phyloP scores from a whole-genome alignment of 768 basidiomycete genomes.

The Phlebiopsis gigantea region DNA sequence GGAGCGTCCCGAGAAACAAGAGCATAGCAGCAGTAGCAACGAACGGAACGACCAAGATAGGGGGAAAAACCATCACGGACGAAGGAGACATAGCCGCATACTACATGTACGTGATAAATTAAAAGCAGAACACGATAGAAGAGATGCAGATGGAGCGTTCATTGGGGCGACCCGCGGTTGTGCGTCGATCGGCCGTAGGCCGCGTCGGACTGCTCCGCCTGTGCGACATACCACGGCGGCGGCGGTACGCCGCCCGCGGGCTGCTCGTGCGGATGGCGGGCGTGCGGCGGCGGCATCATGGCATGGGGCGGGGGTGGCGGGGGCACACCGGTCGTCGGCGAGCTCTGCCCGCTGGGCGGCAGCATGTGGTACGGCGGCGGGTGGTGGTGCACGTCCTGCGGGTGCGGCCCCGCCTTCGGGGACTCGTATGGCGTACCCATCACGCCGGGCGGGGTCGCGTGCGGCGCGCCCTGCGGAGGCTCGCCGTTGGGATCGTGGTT shows the following conservation, averaged over 20 bases:
- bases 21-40: not conserved
- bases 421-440: not conserved
- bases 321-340: conserved; percentile 5
- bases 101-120: not conserved
- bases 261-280: conserved; percentile 14
- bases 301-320: conserved; percentile 11
- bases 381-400: conserved; percentile 12
- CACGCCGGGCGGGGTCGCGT: not conserved
- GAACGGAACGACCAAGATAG: not conserved
- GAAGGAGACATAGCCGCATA: not conserved
- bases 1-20: not conserved
- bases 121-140: not conserved
- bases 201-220: not conserved
- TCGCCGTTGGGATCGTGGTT: conserved; percentile 12
- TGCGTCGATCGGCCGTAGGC: conserved; percentile 43
- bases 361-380: conserved; percentile 19
- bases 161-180: conserved; percentile 9
- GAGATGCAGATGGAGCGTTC: not conserved
- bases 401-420: not conserved
- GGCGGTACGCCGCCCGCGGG: conserved; percentile 18
- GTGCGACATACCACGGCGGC: conserved; percentile 17
- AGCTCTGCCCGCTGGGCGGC: conserved; percentile 10
- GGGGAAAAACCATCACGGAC: not conserved
- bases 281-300: conserved; percentile 19
- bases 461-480: conserved; percentile 1